Evolutionary conservation across 2,329 filamentous ascomycete genomes (phyloP), one percentile per base, ranked within the genome.

Genomic region (Paraphaeosphaeria sporulosa): DNA sequence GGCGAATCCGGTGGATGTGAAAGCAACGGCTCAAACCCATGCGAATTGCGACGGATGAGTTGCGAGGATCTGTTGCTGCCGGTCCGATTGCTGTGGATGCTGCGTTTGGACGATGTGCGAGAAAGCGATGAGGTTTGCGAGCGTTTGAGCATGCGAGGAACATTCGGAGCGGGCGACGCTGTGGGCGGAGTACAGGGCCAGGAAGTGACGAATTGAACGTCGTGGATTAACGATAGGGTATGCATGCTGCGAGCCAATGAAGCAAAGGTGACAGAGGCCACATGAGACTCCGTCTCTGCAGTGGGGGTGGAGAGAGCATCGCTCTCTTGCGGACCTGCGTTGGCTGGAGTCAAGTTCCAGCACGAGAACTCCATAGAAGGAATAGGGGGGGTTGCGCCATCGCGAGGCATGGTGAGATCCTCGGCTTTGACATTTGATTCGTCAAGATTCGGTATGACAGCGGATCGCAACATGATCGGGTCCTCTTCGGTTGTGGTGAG

Each of bases 181-280:
- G 68, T 60, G 15, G 84, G 83, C 12, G 81, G 77, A 7, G 76
- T 80, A 68, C 85, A 88, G 19, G 83, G 83, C 67, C 83, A 84
- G 1, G 84, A 83, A 0, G 83, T 80, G 46, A 88, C 74, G 66
- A 87, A 87, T 30, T 83, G 79, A 15, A 85, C 79, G 59, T 86
- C 83, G 68, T 85, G 79, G 17, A 72, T 76, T 27, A 87, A 72
- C 1, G 80, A 66, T n/a, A 78, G 57, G 2, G 64, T 69, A 49
- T 73, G 62, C 2, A 50, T 56, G 12, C 43, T 51, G 21, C 59
- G 57, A 1, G 64, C 59, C 7, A 68, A 54, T 17, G 68, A 67
- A 10, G 61, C 67, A 63, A 82, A 81, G 1, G 73, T 76, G 25
- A 81, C 56, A 1, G 71, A 69, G 17, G 74, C 71, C 2, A 65